Evolutionary conservation across 352 stramenopile genomes (phyloP).

Genomic region (Phytophthora sojae): DNA sequence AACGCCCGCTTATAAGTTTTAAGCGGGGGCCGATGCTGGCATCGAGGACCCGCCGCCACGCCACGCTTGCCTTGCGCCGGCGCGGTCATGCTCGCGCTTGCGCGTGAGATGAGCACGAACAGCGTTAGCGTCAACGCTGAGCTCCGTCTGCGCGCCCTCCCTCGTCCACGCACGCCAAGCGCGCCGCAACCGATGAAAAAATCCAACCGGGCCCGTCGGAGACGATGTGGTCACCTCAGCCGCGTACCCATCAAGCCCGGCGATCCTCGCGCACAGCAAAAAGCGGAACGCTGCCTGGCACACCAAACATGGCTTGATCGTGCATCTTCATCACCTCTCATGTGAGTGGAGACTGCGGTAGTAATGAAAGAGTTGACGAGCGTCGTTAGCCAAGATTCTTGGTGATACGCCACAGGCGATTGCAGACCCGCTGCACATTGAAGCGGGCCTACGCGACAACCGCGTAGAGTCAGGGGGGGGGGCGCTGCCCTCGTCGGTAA

Average conservation of each 20-base stretch:
- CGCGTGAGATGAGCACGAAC: conserved; percentile 12
- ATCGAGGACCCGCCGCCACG: too few species aligned
- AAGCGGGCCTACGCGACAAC: background rate
- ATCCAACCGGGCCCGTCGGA: conserved; percentile 12
- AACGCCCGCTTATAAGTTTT: background rate
- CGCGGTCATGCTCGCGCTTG: background rate
- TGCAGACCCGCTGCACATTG: background rate
- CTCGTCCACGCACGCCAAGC: conserved; percentile 1
- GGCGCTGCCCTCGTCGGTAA: background rate
- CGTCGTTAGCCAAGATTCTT: background rate
- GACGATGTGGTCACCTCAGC: too few species aligned
- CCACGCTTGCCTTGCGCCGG: background rate
- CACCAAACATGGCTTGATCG: background rate
- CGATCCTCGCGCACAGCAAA: conserved; percentile 27
- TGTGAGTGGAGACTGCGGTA: too few species aligned
- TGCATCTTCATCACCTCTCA: too few species aligned
- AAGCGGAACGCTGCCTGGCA: background rate
- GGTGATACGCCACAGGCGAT: background rate
- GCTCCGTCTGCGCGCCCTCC: background rate
- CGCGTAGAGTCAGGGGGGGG: background rate
- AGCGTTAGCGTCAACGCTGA: too few species aligned
- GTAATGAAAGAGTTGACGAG: background rate
- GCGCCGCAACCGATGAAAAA: conserved; percentile 13
- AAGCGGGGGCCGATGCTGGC: too few species aligned
- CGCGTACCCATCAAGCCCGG: background rate